phyloP scores from a whole-genome alignment of 2,329 filamentous ascomycete genomes.

The Alternaria triticimaculans region DNA sequence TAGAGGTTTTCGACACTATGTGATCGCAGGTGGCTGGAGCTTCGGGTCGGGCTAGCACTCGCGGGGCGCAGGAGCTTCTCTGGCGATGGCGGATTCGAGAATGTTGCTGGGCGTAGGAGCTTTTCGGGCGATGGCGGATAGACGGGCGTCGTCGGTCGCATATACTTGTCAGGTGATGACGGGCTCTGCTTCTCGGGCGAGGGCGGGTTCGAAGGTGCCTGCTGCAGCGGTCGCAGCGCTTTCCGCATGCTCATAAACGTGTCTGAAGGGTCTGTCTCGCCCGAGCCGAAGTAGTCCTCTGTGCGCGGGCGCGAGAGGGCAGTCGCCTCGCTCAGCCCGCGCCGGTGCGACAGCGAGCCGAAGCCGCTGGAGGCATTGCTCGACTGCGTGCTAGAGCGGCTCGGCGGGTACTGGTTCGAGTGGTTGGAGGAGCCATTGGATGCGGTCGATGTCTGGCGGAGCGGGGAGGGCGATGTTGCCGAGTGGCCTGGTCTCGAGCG shows the following conservation, averaged over 20 bases:
- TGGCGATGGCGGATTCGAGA: slow-evolving; percentile 13
- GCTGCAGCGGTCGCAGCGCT: slow-evolving; percentile 67
- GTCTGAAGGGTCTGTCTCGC: slow-evolving; percentile 62
- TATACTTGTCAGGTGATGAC: slow-evolving; percentile 5
- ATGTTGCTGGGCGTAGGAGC: slow-evolving; percentile 21
- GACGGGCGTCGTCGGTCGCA: slow-evolving; percentile 2
- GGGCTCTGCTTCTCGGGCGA: slow-evolving; percentile 28
- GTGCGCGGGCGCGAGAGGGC: slow-evolving; percentile 60
- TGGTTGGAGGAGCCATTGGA: slow-evolving; percentile 75
- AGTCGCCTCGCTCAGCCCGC: slow-evolving; percentile 76
- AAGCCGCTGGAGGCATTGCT: slow-evolving; percentile 71
- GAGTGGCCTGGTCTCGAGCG: slow-evolving; percentile 51
- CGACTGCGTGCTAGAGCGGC: slow-evolving; percentile 72
- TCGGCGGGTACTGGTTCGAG: slow-evolving; percentile 64
- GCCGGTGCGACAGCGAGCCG: slow-evolving; percentile 65
- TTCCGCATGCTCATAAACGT: slow-evolving; percentile 76
- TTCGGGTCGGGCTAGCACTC: slow-evolving; percentile 22
- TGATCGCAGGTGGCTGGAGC: slow-evolving; percentile 39
- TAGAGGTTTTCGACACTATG: slow-evolving; percentile 52
- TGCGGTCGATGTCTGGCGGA: slow-evolving; percentile 71
- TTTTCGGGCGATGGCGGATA: slow-evolving; percentile 27
- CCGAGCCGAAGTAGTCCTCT: slow-evolving; percentile 53
- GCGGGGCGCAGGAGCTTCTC: slow-evolving; percentile 34
- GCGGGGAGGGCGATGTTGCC: slow-evolving; percentile 52
- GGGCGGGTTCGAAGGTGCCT: slow-evolving; percentile 38